Evolutionary conservation across 2,329 filamentous ascomycete species (phyloP).

Genomic region (Conoideocrella luteorostrata): DNA sequence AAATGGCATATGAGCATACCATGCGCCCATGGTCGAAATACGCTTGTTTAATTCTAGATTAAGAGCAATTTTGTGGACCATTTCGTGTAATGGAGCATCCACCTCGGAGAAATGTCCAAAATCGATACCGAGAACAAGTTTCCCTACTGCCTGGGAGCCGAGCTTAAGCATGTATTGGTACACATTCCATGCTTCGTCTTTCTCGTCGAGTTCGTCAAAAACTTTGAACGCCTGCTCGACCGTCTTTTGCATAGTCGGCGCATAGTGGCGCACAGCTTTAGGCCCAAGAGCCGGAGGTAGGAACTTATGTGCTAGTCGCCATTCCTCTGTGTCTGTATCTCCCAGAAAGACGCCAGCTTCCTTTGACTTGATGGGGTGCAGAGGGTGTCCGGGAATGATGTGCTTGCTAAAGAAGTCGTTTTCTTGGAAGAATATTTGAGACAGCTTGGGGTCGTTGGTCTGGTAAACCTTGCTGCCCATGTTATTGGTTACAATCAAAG

Average conservation of each 20-base stretch:
- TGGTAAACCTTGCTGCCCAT: conserved; percentile 43
- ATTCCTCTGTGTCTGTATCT: conserved; percentile 47
- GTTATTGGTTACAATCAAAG: conserved; percentile 44
- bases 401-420: conserved; percentile 47
- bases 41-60: too few species aligned
- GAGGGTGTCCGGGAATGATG: conserved; percentile 43
- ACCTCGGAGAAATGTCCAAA: too few species aligned
- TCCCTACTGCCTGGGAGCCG: too few species aligned
- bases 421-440: conserved; percentile 40
- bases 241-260: conserved; percentile 50
- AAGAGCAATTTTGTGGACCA: too few species aligned
- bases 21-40: conserved; percentile 44
- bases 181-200: too few species aligned
- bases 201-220: conserved; percentile 44
- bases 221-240: conserved; percentile 39
- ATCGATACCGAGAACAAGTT: too few species aligned
- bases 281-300: conserved; percentile 51
- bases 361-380: conserved; percentile 34
- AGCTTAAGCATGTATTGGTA: too few species aligned
- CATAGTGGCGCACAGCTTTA: conserved; percentile 55
- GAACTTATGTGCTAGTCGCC: conserved; percentile 53
- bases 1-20: conserved; percentile 52
- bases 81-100: too few species aligned
- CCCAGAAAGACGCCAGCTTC: conserved; percentile 36
- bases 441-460: conserved; percentile 43